phyloP scores from a whole-genome alignment of 2,329 filamentous ascomycete species.

The Emergomyces orientalis region DNA sequence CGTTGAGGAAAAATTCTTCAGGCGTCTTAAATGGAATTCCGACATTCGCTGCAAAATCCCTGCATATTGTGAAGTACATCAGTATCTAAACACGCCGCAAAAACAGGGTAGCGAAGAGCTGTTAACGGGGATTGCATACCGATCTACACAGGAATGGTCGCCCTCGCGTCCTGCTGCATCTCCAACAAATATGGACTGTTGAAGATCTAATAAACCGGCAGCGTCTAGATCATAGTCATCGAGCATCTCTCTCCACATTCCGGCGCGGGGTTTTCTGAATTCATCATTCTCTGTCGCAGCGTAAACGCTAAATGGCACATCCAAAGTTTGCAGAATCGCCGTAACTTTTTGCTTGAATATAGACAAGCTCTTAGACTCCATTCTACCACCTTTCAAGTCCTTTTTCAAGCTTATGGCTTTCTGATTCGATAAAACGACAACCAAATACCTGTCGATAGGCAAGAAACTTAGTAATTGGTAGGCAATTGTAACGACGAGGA shows the following conservation, averaged over 20 bases:
- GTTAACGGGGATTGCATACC: constrained; percentile 30
- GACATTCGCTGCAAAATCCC: constrained; percentile 78
- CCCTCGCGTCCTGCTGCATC: constrained; percentile 59
- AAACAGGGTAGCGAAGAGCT: constrained; percentile 8
- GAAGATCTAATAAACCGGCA: constrained; percentile 50
- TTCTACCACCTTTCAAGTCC: constrained; percentile 60
- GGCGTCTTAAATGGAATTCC: constrained; percentile 75
- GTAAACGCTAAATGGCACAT: constrained; percentile 71
- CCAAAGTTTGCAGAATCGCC: constrained; percentile 56
- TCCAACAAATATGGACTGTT: constrained; percentile 73
- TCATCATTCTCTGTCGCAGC: constrained; percentile 75
- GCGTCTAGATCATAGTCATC: constrained; percentile 52
- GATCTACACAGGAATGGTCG: constrained; percentile 53
- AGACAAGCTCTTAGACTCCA: constrained; percentile 55
- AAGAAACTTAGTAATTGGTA: constrained; percentile 9
- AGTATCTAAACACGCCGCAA: constrained; percentile 1
- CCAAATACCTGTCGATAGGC: constrained; percentile 49
- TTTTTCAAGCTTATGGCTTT: constrained; percentile 67
- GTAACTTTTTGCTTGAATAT: constrained; percentile 78
- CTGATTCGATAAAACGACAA: constrained; percentile 84
- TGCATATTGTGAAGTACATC: constrained; percentile 22
- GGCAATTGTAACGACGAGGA: neutral
- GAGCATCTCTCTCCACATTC: constrained; percentile 73
- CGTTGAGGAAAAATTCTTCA: constrained; percentile 78
- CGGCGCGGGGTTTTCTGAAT: constrained; percentile 75